These are phyloP conservation scores for Trypanosoma avium DNA, from an alignment of 208 protist genomes.

Conservation along the genomic window DNA sequence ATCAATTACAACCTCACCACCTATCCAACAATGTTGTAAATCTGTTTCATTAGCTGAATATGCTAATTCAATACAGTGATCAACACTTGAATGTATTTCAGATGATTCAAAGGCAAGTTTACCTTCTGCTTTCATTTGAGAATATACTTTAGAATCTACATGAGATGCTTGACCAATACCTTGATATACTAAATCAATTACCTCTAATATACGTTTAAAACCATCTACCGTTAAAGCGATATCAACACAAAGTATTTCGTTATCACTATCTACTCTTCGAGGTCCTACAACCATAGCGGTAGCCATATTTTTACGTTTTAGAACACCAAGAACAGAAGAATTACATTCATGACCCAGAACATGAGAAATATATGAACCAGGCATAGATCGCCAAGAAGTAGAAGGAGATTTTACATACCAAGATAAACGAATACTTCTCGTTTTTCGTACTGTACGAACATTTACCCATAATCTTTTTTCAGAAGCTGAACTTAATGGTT, in stretches of 20 bases:
- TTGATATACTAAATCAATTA: conserved; percentile 63
- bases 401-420: conserved; percentile 54
- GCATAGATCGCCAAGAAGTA: conserved; percentile 54
- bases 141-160: conserved; percentile 57
- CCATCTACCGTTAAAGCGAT: conserved; percentile 63
- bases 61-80: conserved; percentile 53
- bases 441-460: conserved; percentile 60
- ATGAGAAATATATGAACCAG: conserved; percentile 79
- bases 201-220: conserved; percentile 43
- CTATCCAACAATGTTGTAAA: conserved; percentile 54
- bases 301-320: conserved; percentile 72
- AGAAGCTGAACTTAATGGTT: conserved; percentile 25
- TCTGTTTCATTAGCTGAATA: conserved; percentile 38
- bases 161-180: conserved; percentile 52
- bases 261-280: conserved; percentile 61
- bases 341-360: conserved; percentile 93
- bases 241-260: conserved; percentile 40
- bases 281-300: conserved; percentile 71
- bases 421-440: conserved; percentile 43
- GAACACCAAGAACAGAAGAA: conserved; percentile 81
- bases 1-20: conserved; percentile 41
- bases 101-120: conserved; percentile 54
- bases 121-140: conserved; percentile 58
- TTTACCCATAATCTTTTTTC: conserved; percentile 48
- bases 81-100: conserved; percentile 28